Evolutionary conservation across 169 alveolate genomes (phyloP).

Genomic region (Plasmodium falciparum): DNA sequence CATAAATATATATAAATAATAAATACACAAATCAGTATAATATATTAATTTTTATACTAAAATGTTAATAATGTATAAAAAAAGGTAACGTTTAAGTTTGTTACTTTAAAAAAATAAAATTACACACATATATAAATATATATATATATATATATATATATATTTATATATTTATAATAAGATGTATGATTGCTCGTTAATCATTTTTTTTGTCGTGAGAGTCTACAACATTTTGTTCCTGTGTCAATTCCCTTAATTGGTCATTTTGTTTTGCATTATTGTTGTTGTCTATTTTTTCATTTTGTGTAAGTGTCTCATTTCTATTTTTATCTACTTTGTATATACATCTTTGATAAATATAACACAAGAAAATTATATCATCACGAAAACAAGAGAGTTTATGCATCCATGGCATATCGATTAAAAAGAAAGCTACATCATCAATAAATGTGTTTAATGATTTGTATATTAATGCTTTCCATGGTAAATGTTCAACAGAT

Average conservation of each 20-base stretch:
- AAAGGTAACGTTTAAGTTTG: too few relatives aligned
- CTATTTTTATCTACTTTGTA: constrained; percentile 86
- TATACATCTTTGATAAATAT: constrained; percentile 96
- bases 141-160: not conserved
- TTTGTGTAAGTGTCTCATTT: not conserved
- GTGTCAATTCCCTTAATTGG: not conserved
- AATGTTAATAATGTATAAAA: too few relatives aligned
- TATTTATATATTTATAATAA: not conserved
- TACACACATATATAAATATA: not conserved
- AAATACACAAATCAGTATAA: too few relatives aligned
- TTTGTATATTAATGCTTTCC: constrained; percentile 96
- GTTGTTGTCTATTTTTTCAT: constrained; percentile 9
- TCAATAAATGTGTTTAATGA: constrained; percentile 98
- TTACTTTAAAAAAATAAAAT: too few relatives aligned
- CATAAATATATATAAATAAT: too few relatives aligned
- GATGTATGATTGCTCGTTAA: not conserved
- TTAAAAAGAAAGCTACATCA: constrained; percentile 97
- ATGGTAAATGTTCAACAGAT: constrained; percentile 99
- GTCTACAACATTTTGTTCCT: not conserved
- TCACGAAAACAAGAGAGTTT: constrained; percentile 98
- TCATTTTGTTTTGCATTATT: constrained; percentile 2
- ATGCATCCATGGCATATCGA: constrained; percentile 98
- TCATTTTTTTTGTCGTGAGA: constrained; percentile 55
- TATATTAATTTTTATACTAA: too few relatives aligned
- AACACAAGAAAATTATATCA: constrained; percentile 97